Base-by-base conservation (phyloP, 179 eudicot genomes). In the Beta macrorhiza region DNA sequence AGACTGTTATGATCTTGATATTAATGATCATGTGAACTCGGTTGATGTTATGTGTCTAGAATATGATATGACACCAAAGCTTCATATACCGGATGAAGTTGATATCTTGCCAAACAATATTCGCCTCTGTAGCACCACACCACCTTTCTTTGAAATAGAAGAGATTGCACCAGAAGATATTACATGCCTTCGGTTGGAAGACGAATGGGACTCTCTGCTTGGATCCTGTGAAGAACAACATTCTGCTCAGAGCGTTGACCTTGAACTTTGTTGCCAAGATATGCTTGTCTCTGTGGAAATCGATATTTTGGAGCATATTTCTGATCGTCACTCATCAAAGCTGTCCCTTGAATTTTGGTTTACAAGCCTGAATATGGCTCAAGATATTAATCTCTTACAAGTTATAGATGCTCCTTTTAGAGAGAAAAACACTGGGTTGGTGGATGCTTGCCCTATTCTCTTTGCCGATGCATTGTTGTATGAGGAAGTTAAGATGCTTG, bases 71-170 rank as follows among this genome's bases (percentile, higher is more conserved):
- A 88, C 89, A 78, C 84, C 80, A 71, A 82, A 85, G 81, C 78
- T 84, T 77, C 81, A 77, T 75, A 72, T 81, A 47, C 79, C 84
- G 20, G 95, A 90, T 81, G 93, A 87, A 83, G 81, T 52, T 82
- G 83, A 78, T 87, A 73, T 79, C 65, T 78, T 81, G 63, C 69
- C 75, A 74, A 89, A 84, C 79, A 85, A 82, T 72, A 67, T 19
- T 45, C 84, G 82, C 71, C 71, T 76, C 73, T 22, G 37, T 80
- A 79, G 79, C 32, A n/a, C 74, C 72, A 44, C 52, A 45, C 91
- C 91, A 82, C 97, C 93, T 29, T 87, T 88, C 62, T 84, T 91
- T 47, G 99, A 97, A 90, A 91, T 94, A 75, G 90, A 90, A 79
- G 93, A 91, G 83, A 87, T 86, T 76, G 86, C 84, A 82, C 79